Conservation (phyloP, 2,329 filamentous ascomycete species). For the Alternaria hordeiaustralica region DNA sequence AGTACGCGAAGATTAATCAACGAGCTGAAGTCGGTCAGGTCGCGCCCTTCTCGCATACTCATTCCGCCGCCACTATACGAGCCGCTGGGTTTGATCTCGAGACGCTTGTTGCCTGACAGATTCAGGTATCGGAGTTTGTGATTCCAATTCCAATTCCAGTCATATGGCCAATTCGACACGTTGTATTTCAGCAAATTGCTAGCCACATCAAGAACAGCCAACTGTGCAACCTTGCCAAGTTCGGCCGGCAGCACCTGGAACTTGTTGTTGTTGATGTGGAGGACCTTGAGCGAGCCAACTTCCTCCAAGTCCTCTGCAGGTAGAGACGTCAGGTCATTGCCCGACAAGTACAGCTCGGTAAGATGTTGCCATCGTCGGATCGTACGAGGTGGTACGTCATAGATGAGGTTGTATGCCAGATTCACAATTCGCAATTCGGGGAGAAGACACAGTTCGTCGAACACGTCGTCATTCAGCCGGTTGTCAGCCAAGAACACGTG, state of each 20-base stretch:
- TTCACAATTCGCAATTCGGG: conserved; percentile 88
- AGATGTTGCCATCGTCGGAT: conserved; percentile 90
- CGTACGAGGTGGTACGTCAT: conserved; percentile 87
- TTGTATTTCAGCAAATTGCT: conserved; percentile 98
- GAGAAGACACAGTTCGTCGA: conserved; percentile 85
- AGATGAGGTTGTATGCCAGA: conserved; percentile 91
- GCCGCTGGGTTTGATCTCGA: conserved; percentile 81
- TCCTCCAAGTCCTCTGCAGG: conserved; percentile 95
- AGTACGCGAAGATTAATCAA: conserved; percentile 84
- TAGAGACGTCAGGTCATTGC: conserved; percentile 89
- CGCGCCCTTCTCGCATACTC: conserved; percentile 61
- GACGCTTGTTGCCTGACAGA: conserved; percentile 91
- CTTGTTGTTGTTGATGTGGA: conserved; percentile 97
- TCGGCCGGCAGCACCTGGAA: conserved; percentile 97
- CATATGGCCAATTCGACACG: conserved; percentile 97
- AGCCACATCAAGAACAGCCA: conserved; percentile 90
- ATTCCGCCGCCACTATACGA: conserved; percentile 60
- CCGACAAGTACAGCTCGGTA: conserved; percentile 90
- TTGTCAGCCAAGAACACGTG: conserved; percentile 93
- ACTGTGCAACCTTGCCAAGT: conserved; percentile 89
- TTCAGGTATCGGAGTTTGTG: conserved; percentile 94
- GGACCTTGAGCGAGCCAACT: conserved; percentile 80
- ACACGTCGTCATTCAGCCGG: conserved; percentile 90
- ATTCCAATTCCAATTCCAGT: conserved; percentile 99
- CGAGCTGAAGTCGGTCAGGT: conserved; percentile 89